Evolutionary conservation across 2,329 filamentous ascomycete genomes (phyloP).

Genomic region (Colletotrichum sansevieriae): DNA sequence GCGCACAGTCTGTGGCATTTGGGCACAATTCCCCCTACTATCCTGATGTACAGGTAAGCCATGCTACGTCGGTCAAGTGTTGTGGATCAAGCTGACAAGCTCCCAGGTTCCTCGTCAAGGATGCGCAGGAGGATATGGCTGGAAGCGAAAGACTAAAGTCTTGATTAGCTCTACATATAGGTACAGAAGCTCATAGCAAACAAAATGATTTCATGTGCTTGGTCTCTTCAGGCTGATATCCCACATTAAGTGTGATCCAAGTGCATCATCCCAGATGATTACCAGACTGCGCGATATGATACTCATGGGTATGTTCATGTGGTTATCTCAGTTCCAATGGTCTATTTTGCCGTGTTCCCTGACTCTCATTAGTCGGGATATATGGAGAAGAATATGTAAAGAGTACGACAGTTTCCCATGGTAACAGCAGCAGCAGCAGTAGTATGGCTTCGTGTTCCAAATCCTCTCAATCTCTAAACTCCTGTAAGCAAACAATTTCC

Average conservation of each 20-base stretch:
- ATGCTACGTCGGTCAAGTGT: neutral
- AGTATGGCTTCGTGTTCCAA: constrained; percentile 27
- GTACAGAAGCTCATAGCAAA: neutral
- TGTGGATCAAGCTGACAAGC: neutral
- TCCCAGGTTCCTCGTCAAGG: constrained; percentile 84
- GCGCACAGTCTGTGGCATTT: constrained; percentile 97
- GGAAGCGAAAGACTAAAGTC: constrained; percentile 77
- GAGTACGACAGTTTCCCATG: constrained; percentile 33
- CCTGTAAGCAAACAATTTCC: constrained; percentile 27
- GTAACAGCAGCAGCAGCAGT: neutral
- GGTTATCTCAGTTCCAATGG: constrained; percentile 8
- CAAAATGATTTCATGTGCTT: neutral
- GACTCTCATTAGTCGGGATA: constrained; percentile 13
- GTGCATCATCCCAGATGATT: neutral
- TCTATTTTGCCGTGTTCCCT: constrained; percentile 36
- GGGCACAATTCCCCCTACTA: constrained; percentile 87
- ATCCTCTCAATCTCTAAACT: constrained; percentile 30
- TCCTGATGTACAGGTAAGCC: constrained; percentile 95
- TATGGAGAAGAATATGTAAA: constrained; percentile 31
- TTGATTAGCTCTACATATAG: constrained; percentile 50
- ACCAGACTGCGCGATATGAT: too few relatives aligned
- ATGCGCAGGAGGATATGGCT: constrained; percentile 85
- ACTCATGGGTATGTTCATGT: too few relatives aligned
- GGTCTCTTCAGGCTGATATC: too few relatives aligned
- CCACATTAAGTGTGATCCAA: too few relatives aligned